Percentiles rank a stretch among this genome's conserved stretches.
Evolutionary conservation across 2,329 filamentous ascomycete genomes (phyloP).

Genomic region (Fusarium decemcellulare): DNA sequence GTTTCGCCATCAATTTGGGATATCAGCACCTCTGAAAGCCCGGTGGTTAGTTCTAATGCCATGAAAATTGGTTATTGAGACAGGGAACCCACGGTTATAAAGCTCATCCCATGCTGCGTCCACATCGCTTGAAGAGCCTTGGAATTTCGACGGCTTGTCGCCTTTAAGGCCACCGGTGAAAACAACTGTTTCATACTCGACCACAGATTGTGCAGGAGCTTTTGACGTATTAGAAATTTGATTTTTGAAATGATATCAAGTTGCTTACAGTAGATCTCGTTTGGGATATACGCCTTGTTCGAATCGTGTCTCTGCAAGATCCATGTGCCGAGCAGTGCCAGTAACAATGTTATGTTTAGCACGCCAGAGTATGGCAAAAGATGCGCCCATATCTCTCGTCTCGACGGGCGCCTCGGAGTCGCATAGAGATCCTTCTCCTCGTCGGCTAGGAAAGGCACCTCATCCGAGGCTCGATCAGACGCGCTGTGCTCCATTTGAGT

Average conservation of each 20-base stretch:
- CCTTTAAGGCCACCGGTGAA: constrained; percentile 12
- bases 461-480: not conserved
- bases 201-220: constrained; percentile 6
- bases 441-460: constrained; percentile 6
- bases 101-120: constrained; percentile 10
- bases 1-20: constrained; percentile 4
- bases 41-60: not conserved
- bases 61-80: too few species aligned
- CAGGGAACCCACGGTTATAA: not conserved
- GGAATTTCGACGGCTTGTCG: constrained; percentile 2
- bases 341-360: not conserved
- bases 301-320: not conserved
- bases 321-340: not conserved
- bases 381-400: not conserved
- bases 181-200: constrained; percentile 12
- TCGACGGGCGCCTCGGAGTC: not conserved
- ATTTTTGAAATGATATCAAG: rapidly evolving
- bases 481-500: not conserved
- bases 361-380: constrained; percentile 5
- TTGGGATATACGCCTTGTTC: not conserved
- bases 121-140: constrained; percentile 12
- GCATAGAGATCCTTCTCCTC: not conserved
- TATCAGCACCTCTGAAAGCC: not conserved
- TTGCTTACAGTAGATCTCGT: constrained; percentile 15
- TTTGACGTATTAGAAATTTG: not conserved